These are phyloP conservation scores for Aspergillus puulaauensis DNA, from an alignment of 2,329 filamentous ascomycete genomes.

Conservation along the genomic window DNA sequence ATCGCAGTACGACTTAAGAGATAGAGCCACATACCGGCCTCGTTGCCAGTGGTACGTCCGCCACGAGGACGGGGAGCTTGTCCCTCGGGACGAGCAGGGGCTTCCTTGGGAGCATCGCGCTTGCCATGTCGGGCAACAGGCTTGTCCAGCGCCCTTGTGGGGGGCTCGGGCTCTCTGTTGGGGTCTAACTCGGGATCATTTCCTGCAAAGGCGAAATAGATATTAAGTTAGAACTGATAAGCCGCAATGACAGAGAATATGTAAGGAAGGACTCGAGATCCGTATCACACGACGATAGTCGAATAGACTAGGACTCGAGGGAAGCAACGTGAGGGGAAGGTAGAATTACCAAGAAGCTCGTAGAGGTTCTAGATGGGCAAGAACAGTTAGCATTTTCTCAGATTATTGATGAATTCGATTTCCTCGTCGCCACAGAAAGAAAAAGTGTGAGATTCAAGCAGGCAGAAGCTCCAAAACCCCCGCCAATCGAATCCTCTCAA, in stretches of 20 bases:
- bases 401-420: background rate
- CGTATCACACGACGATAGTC: background rate
- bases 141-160: conserved; percentile 89
- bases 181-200: conserved; percentile 70
- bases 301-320: background rate
- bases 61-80: conserved; percentile 45
- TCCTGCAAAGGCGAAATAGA: conserved; percentile 48
- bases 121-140: conserved; percentile 73
- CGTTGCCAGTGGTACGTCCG: conserved; percentile 67
- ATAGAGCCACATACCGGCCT: conserved; percentile 70
- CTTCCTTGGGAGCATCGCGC: conserved; percentile 79
- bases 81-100: conserved; percentile 50
- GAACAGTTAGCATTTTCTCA: conserved; percentile 35
- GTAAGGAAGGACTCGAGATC: background rate
- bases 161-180: conserved; percentile 73
- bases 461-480: conserved; percentile 1
- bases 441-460: background rate
- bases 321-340: conserved; percentile 17
- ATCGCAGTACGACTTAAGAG: background rate
- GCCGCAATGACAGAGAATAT: conserved; percentile 12
- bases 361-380: conserved; percentile 74
- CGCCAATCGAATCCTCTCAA: conserved; percentile 3
- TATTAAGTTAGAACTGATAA: conserved; percentile 28
- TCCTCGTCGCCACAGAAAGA: background rate
- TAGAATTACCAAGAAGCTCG: conserved; percentile 86